Percentiles rank a stretch among this genome's conserved stretches.
These are phyloP conservation scores for Neopestalotiopsis rosae DNA, from an alignment of 2,329 filamentous ascomycete genomes.

Conservation along the genomic window DNA sequence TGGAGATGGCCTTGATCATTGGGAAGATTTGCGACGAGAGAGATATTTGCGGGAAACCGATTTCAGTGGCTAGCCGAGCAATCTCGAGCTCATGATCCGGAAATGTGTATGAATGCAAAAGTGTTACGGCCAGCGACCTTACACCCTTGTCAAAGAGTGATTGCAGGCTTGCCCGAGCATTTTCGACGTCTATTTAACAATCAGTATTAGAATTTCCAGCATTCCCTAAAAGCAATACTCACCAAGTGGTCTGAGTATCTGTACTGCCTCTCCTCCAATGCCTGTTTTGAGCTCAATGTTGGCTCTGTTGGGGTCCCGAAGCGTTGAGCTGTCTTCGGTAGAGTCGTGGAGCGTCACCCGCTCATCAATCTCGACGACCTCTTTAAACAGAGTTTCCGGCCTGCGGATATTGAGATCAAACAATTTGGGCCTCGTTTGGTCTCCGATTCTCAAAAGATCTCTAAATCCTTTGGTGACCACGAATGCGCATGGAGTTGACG, in stretches of 20 bases:
- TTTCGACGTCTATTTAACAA: slow-evolving; percentile 58
- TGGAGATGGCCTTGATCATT: slow-evolving; percentile 30
- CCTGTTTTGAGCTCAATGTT: slow-evolving; percentile 59
- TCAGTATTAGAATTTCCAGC: neutral
- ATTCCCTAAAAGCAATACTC: neutral
- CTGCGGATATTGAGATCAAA: slow-evolving; percentile 74
- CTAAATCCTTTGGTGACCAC: slow-evolving; percentile 52
- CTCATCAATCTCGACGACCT: slow-evolving; percentile 73
- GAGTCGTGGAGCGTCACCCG: slow-evolving; percentile 74
- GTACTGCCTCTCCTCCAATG: slow-evolving; percentile 67
- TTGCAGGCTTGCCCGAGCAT: slow-evolving; percentile 61
- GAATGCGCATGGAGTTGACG: slow-evolving; percentile 12
- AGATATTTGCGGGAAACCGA: slow-evolving; percentile 28
- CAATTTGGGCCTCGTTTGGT: slow-evolving; percentile 73
- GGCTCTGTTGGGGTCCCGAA: slow-evolving; percentile 40
- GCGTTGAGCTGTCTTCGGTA: slow-evolving; percentile 49
- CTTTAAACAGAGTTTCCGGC: slow-evolving; percentile 70
- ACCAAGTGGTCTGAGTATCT: slow-evolving; percentile 53
- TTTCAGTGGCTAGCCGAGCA: slow-evolving; percentile 58
- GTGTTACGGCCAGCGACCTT: slow-evolving; percentile 56
- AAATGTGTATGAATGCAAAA: slow-evolving; percentile 78
- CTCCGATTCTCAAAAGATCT: slow-evolving; percentile 74
- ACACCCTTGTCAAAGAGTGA: slow-evolving; percentile 66
- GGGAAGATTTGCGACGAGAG: slow-evolving; percentile 27
- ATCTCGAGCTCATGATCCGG: slow-evolving; percentile 68